phyloP scores from a whole-genome alignment of 1,139 yeast species.

The Sugiyamaella xylanicola region DNA sequence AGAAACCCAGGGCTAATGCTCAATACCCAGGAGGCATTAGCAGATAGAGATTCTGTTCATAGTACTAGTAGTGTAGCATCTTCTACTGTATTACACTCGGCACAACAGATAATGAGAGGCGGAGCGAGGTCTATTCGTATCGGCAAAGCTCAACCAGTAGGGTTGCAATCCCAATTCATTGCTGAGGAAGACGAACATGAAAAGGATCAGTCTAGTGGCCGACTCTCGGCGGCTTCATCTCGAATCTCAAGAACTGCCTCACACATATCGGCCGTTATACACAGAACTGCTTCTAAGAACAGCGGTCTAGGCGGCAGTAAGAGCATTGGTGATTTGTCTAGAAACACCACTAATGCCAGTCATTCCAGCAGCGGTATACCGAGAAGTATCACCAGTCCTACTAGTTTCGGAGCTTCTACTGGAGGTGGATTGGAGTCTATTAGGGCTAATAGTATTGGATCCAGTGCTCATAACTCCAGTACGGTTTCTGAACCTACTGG shows the following conservation, averaged over 20 bases:
- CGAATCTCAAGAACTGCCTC: constrained; percentile 5
- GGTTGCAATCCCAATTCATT: constrained; percentile 31
- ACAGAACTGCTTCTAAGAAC: not conserved
- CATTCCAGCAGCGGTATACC: not conserved
- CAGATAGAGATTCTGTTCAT: constrained; percentile 15
- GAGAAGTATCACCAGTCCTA: not conserved
- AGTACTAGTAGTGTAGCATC: constrained; percentile 11
- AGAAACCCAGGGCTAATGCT: constrained; percentile 16
- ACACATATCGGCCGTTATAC: not conserved
- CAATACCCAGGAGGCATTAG: constrained; percentile 11
- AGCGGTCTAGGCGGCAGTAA: not conserved
- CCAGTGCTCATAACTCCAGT: no score
- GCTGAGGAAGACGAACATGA: constrained; percentile 24
- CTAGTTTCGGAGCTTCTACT: not conserved
- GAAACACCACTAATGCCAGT: not conserved
- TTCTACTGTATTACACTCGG: constrained; percentile 22
- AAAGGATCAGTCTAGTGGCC: not conserved
- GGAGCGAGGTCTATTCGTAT: constrained; percentile 33
- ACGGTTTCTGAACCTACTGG: no score
- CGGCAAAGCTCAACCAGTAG: constrained; percentile 29
- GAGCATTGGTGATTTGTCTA: not conserved
- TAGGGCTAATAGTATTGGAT: no score
- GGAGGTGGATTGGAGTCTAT: no score
- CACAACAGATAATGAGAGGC: constrained; percentile 28
- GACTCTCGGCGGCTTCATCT: not conserved